Conservation (phyloP, 2,329 filamentous ascomycete genomes). For the Stagonosporopsis rhizophila region DNA sequence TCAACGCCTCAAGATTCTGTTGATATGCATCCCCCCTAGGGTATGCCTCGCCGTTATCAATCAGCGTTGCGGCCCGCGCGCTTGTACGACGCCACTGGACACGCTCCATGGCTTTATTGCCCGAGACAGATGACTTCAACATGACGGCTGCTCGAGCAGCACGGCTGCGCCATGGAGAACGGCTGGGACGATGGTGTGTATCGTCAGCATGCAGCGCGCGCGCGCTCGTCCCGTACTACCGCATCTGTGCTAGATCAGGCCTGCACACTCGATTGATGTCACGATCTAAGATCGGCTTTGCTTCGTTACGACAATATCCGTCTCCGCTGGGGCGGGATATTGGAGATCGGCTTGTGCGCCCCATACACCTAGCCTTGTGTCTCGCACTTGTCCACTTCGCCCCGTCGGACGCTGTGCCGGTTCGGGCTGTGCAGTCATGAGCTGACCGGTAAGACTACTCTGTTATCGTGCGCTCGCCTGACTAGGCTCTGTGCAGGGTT, state of each 20-base stretch:
- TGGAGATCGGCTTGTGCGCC: slow-evolving; percentile 3
- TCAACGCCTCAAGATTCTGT: neutral
- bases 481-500: slow-evolving; percentile 7
- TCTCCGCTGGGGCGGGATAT: slow-evolving; percentile 5
- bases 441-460: neutral
- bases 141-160: slow-evolving; percentile 3
- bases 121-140: slow-evolving; percentile 6
- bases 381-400: neutral
- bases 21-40: neutral
- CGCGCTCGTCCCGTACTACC: slow-evolving; percentile 5
- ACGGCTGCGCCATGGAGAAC: neutral
- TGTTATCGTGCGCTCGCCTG: slow-evolving; percentile 7
- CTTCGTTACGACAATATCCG: slow-evolving; percentile 14
- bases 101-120: neutral
- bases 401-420: neutral
- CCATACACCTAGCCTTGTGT: neutral
- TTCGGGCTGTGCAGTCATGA: slow-evolving; percentile 1
- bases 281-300: slow-evolving; percentile 7
- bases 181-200: neutral
- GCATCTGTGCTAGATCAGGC: neutral
- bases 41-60: neutral
- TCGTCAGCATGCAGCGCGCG: neutral
- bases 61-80: neutral
- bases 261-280: neutral
- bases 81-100: neutral